phyloP scores from a whole-genome alignment of 2,329 filamentous ascomycete genomes.

The Cryphonectria naterciae region DNA sequence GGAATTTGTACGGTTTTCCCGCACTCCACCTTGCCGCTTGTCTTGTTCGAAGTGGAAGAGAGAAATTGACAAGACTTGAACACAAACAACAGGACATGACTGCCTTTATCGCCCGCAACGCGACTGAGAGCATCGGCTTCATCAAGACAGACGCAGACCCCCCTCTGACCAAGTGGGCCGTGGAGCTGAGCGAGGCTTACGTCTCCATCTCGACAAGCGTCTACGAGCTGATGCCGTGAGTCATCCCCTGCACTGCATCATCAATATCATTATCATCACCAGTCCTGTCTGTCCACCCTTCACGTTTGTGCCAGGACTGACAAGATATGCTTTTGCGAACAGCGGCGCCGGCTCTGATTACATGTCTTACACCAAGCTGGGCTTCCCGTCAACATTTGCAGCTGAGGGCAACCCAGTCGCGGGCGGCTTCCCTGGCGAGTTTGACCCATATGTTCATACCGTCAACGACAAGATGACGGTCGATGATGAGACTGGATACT shows the following conservation, averaged over 20 bases:
- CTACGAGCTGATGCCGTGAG: conserved; percentile 36
- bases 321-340: not conserved
- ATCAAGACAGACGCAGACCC: conserved; percentile 44
- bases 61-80: not conserved
- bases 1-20: conserved; percentile 47
- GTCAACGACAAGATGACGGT: conserved; percentile 44
- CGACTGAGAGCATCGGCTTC: conserved; percentile 45
- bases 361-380: conserved; percentile 45
- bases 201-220: conserved; percentile 41
- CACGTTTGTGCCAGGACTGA: not conserved
- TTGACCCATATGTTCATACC: conserved; percentile 45
- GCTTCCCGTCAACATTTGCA: conserved; percentile 45
- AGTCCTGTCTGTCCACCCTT: not conserved
- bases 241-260: conserved; percentile 31
- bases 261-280: not conserved
- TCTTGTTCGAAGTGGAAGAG: not conserved
- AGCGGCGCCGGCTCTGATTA: conserved; percentile 46
- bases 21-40: not conserved
- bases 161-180: conserved; percentile 42
- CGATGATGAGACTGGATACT: conserved; percentile 43
- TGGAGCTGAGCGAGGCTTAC: conserved; percentile 42
- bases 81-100: conserved; percentile 42
- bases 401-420: conserved; percentile 43
- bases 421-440: conserved; percentile 39
- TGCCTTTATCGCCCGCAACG: conserved; percentile 42